Conservation (phyloP, 2,329 filamentous ascomycete species). For the Epichloe typhina region DNA sequence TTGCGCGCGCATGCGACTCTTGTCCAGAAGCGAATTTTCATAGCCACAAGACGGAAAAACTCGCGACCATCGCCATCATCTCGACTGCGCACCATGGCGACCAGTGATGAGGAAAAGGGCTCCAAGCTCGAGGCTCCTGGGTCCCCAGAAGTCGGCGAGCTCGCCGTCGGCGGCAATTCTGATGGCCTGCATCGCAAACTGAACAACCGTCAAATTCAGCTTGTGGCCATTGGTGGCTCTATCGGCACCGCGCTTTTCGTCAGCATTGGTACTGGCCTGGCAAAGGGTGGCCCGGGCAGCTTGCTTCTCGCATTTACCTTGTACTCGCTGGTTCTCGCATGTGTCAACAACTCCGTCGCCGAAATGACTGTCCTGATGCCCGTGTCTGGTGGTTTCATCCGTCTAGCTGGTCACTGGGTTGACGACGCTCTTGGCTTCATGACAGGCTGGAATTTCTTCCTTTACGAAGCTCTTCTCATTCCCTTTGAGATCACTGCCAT, state of each 20-base stretch:
- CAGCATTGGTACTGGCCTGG: slow-evolving; percentile 43
- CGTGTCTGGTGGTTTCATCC: slow-evolving; percentile 49
- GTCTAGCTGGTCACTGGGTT: slow-evolving; percentile 50
- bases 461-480: slow-evolving; percentile 30
- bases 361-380: slow-evolving; percentile 53
- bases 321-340: slow-evolving; percentile 40
- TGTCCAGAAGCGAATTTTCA: background rate
- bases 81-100: slow-evolving; percentile 7
- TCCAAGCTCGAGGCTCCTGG: slow-evolving; percentile 13
- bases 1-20: background rate
- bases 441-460: slow-evolving; percentile 31
- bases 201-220: slow-evolving; percentile 42
- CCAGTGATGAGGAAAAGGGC: slow-evolving; percentile 17
- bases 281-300: slow-evolving; percentile 30
- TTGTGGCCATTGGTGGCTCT: slow-evolving; percentile 45
- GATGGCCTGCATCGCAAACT: slow-evolving; percentile 33
- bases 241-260: slow-evolving; percentile 48
- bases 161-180: slow-evolving; percentile 18
- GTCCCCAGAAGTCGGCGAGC: slow-evolving; percentile 14
- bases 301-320: slow-evolving; percentile 46
- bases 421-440: slow-evolving; percentile 51
- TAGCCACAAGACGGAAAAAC: background rate
- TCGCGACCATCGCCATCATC: background rate
- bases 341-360: slow-evolving; percentile 52
- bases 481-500: slow-evolving; percentile 31